Evolutionary conservation across 1,139 yeast species (phyloP), one percentile per base, ranked within the genome.

Genomic region (Eremothecium coryli): DNA sequence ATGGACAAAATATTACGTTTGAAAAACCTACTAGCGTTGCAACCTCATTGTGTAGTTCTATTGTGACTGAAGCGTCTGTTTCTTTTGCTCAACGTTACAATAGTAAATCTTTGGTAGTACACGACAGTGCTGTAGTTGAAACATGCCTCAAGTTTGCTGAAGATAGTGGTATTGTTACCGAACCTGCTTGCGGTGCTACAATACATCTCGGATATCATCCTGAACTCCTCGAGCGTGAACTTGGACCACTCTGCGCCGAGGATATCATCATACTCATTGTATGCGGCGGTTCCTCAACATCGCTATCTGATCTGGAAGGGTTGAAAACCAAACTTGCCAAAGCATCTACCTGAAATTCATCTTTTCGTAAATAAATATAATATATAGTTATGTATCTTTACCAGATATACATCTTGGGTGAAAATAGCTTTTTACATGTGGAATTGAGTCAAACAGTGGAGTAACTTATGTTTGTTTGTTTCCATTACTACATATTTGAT

Each of bases 161-260:
- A 9, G 70, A 65, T 26, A 70, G 64, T 39, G 65, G 66, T 24
- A 60, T 68, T 33, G 60, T 76, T 6, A 73, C 76, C 0, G 88
- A 80, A 49, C 85, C 86, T 0, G 85, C 88, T 1, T 80, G 88
- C 60, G 86, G 85, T 8, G 86, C 84, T 2, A 69, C 85, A 0
- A 46, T 79, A 20, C 70, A 77, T 12, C 58, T 71, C 6, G 64
- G 69, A 2, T 72, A 72, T 48, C 56, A 66, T 32, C 48, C 56
- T 5, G 60, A 61, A 6, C 45, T 65, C 16, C 45, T 72, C 15
- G 52, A 53, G 27, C 46, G 52, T 9, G 48, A 53, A 20, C 54
- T 65, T 26, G 58, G 57, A 1, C 18, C 29, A 4, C 54, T 72
- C 36, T 38, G 46, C 1, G 37, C 56, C 2, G 71, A 72, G 29